Base-by-base conservation (phyloP, 768 basidiomycete species). In the Kwoniella heveanensis region DNA sequence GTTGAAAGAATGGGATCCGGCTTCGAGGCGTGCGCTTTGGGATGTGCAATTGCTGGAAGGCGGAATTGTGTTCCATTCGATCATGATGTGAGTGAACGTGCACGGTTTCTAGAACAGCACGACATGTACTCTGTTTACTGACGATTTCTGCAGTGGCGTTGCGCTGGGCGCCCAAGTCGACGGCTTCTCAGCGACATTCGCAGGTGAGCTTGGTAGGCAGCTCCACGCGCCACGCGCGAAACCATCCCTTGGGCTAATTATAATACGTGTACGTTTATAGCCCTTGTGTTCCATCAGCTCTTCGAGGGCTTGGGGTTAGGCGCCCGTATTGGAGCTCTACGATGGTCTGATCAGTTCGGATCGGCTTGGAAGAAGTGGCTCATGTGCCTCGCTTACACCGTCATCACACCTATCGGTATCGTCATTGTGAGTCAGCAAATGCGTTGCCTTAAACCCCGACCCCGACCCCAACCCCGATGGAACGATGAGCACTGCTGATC, bases 251-350 rank as follows among this genome's bases (percentile, higher is more conserved):
- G n/a, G n/a, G n/a, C n/a, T n/a, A n/a, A n/a, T n/a, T n/a, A n/a
- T n/a, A n/a, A n/a, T n/a, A n/a, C n/a, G n/a, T n/a, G n/a, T n/a
- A n/a, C n/a, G 15, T 44, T 44, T 44, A 17, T 10, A 57, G 57
- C 57, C 29, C 30, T 58, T 12, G 57, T 58, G 17, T 58, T 58
- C 29, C 57, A 58, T 36, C 57, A 58, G 25, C 21, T 58, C 12
- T 58, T 58, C 29, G 57, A 58, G 37, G 57, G 57, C 17, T 15
- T 58, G n/a, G 57, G 57, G 49, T 36, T 58, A 12, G 57, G 57
- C 13, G 57, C 57, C 12, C 27, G 57, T 13, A 58, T 58, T 21
- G 57, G 57, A n/a, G 57, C 57, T 6, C 19, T 58, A 22, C 47
- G 32, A 10, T 58, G 57, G 57, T 10, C 36, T 19, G 36, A 49